phyloP scores from a whole-genome alignment of 2,329 filamentous ascomycete species.

The Beauveria rudraprayagi region DNA sequence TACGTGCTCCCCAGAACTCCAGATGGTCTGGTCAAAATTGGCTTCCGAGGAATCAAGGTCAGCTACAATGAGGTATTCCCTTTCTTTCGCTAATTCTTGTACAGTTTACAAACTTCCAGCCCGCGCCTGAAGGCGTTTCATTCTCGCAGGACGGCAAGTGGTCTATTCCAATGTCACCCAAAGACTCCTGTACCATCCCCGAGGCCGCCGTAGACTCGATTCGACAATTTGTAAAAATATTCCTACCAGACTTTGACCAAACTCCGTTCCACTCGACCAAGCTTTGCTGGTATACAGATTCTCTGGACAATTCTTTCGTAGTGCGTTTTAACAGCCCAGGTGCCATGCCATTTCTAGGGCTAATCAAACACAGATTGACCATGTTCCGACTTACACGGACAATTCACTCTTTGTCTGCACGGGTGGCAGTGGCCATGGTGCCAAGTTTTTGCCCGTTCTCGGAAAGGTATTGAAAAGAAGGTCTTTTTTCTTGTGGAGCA shows the following conservation, averaged over 20 bases:
- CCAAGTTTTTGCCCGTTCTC: conserved; percentile 28
- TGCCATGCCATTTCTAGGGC: not conserved
- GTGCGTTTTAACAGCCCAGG: conserved; percentile 7
- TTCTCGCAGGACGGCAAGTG: conserved; percentile 24
- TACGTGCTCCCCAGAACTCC: conserved; percentile 22
- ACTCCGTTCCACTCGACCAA: conserved; percentile 20
- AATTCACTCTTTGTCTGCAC: conserved; percentile 27
- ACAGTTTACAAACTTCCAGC: conserved; percentile 25
- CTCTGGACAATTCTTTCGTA: conserved; percentile 26
- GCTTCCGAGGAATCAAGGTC: conserved; percentile 23
- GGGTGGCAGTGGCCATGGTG: conserved; percentile 28
- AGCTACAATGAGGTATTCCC: not conserved
- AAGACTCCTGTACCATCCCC: conserved; percentile 16
- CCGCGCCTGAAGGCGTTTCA: conserved; percentile 19
- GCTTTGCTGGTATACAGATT: conserved; percentile 29
- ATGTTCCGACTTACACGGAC: conserved; percentile 22
- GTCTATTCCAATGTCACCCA: conserved; percentile 22
- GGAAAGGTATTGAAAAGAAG: conserved; percentile 18
- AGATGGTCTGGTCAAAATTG: conserved; percentile 22
- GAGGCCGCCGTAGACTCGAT: conserved; percentile 18
- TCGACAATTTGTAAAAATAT: conserved; percentile 17
- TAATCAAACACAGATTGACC: conserved; percentile 20
- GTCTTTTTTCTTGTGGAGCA: not conserved
- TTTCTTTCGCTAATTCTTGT: not conserved
- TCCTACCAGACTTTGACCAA: conserved; percentile 21